These are phyloP conservation scores for Candida yuanshanica DNA, from an alignment of 805 yeast genomes.

Conservation along the genomic window DNA sequence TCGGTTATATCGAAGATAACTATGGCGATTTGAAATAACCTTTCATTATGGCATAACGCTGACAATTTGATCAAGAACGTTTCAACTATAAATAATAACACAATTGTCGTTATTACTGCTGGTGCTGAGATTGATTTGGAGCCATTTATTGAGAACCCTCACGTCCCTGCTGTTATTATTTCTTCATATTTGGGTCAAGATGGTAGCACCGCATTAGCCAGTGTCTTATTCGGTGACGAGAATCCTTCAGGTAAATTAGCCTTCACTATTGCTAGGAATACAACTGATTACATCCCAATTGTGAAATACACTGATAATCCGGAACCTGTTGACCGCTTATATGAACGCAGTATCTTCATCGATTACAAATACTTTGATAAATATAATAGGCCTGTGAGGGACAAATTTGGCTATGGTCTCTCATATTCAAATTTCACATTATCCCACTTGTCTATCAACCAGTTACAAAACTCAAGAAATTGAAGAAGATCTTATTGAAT, in stretches of 20 bases:
- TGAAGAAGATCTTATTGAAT: constrained; percentile 33
- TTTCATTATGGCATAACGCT: constrained; percentile 48
- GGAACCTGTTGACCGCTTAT: constrained; percentile 26
- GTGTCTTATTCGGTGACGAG: constrained; percentile 47
- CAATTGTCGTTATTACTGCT: constrained; percentile 48
- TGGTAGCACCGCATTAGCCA: constrained; percentile 49
- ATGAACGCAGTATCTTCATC: constrained; percentile 29
- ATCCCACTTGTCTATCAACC: constrained; percentile 30
- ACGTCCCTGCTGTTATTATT: constrained; percentile 48
- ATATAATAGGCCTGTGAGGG: constrained; percentile 45
- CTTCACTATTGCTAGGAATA: constrained; percentile 49
- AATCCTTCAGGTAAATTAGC: constrained; percentile 57
- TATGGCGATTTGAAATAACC: constrained; percentile 49
- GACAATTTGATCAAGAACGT: constrained; percentile 43
- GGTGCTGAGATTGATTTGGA: constrained; percentile 55
- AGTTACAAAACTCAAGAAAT: constrained; percentile 32
- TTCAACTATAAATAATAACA: constrained; percentile 42
- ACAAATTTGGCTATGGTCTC: constrained; percentile 56
- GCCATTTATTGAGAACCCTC: constrained; percentile 44
- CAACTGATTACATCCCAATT: constrained; percentile 38
- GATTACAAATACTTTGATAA: constrained; percentile 54
- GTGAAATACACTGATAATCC: constrained; percentile 26
- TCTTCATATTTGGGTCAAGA: constrained; percentile 48
- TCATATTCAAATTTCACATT: constrained; percentile 42
- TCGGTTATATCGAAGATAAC: constrained; percentile 44